Evolutionary conservation across 352 stramenopile species (phyloP).

Genomic region (Globisporangium splendens): DNA sequence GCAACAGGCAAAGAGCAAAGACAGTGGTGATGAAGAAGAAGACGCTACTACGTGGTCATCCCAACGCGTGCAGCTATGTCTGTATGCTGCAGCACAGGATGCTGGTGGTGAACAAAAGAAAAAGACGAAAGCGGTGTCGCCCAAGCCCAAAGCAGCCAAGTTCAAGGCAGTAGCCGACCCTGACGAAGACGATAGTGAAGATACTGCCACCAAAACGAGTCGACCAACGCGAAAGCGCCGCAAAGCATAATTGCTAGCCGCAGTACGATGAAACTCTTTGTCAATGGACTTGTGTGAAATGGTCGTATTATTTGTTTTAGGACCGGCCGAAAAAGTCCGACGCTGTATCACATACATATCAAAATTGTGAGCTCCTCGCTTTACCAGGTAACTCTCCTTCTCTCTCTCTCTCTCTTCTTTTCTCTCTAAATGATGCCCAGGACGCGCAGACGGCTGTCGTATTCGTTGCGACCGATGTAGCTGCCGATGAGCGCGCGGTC

Average conservation of each 20-base stretch:
- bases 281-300: too few relatives aligned
- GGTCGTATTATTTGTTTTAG: too few relatives aligned
- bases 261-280: too few relatives aligned
- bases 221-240: constrained; percentile 15
- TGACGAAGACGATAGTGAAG: constrained; percentile 15
- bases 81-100: constrained; percentile 42
- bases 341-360: too few relatives aligned
- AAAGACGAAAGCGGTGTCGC: constrained; percentile 6
- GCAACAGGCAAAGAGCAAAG: constrained; percentile 15
- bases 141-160: constrained; percentile 15
- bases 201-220: constrained; percentile 1
- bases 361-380: too few relatives aligned
- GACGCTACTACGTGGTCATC: constrained; percentile 41
- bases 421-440: constrained; percentile 69
- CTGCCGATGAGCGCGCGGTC: constrained; percentile 81
- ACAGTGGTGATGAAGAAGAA: constrained; percentile 18
- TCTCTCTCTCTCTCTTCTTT: neutral
- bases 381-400: neutral
- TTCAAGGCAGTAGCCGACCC: neutral
- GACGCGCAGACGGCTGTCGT: constrained; percentile 78
- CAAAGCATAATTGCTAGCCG: neutral
- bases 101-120: neutral
- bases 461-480: constrained; percentile 87
- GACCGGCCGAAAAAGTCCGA: too few relatives aligned
- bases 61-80: constrained; percentile 66